These are phyloP conservation scores for Cladobotryum protrusum DNA, from an alignment of 2,329 filamentous ascomycete genomes.

Conservation along the genomic window DNA sequence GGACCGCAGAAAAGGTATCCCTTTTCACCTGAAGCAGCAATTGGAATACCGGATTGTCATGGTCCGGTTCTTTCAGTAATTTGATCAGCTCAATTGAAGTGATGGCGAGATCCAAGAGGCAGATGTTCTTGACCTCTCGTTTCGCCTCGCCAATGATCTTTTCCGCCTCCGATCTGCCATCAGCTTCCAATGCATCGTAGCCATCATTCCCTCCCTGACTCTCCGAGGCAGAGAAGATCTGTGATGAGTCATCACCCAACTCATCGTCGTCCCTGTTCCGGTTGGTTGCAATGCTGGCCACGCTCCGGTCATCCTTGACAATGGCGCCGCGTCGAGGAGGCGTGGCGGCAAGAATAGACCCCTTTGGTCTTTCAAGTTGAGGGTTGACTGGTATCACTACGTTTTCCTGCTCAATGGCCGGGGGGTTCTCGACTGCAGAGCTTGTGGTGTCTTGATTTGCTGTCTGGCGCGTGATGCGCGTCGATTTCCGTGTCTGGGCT, in stretches of 20 bases:
- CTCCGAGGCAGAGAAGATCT: neutral
- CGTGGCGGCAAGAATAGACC: conserved; percentile 11
- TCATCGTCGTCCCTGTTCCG: conserved; percentile 19
- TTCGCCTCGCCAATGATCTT: neutral
- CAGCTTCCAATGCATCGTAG: neutral
- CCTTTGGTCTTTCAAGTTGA: conserved; percentile 3
- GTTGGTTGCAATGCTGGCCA: conserved; percentile 14
- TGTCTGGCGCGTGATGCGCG: conserved; percentile 15
- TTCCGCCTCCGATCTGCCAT: conserved; percentile 3
- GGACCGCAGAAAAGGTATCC: conserved; percentile 20
- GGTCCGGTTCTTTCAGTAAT: conserved; percentile 16
- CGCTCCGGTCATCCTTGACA: conserved; percentile 4
- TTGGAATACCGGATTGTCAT: conserved; percentile 16
- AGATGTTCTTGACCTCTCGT: conserved; percentile 14
- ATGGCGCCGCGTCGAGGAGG: conserved; percentile 20
- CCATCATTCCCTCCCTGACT: neutral
- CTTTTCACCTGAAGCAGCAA: conserved; percentile 21
- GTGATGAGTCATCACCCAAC: conserved; percentile 4
- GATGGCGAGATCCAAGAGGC: conserved; percentile 22
- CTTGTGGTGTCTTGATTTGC: neutral
- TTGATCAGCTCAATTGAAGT: conserved; percentile 23
- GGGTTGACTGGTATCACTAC: neutral
- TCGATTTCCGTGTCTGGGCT: conserved; percentile 6
- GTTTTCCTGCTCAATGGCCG: too few relatives aligned
- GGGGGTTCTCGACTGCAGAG: too few relatives aligned